These are phyloP conservation scores for Aphanomyces stellatus DNA, from an alignment of 352 stramenopile genomes.

Conservation along the genomic window DNA sequence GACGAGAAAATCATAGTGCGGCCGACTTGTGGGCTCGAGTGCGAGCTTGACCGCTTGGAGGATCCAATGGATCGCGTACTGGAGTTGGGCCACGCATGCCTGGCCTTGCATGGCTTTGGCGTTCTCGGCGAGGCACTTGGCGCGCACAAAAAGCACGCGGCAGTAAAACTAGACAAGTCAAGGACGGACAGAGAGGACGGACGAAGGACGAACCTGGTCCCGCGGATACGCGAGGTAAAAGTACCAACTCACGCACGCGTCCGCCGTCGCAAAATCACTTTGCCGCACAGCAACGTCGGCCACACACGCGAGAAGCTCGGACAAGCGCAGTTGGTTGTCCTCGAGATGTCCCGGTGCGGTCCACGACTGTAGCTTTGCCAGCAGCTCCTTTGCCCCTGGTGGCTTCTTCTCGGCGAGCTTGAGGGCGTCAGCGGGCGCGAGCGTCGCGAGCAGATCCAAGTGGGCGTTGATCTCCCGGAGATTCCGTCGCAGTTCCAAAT, in stretches of 20 bases:
- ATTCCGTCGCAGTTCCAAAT: conserved; percentile 8
- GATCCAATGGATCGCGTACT: conserved; percentile 71
- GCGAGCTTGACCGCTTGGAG: conserved; percentile 67
- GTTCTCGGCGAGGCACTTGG: conserved; percentile 44
- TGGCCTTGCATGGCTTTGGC: conserved; percentile 33
- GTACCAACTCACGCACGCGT: conserved; percentile 55
- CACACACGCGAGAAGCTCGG: conserved; percentile 68
- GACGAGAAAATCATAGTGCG: conserved; percentile 83
- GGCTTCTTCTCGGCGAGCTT: background rate
- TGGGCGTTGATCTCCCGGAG: conserved; percentile 5
- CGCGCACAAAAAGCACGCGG: conserved; percentile 71
- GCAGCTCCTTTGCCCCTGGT: background rate
- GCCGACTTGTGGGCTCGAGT: conserved; percentile 41
- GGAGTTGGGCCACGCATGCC: conserved; percentile 35
- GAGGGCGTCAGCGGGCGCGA: background rate
- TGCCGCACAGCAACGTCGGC: conserved; percentile 63
- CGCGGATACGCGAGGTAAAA: conserved; percentile 45
- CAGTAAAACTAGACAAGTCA: conserved; percentile 71
- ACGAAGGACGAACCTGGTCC: conserved; percentile 54
- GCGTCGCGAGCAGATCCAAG: background rate
- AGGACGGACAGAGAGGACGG: background rate
- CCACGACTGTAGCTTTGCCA: conserved; percentile 5
- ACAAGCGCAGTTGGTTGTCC: conserved; percentile 22
- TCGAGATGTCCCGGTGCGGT: background rate
- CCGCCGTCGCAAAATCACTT: conserved; percentile 49